These are phyloP conservation scores for Kurtzmaniella fragi DNA, from an alignment of 805 yeast genomes.

Conservation along the genomic window DNA sequence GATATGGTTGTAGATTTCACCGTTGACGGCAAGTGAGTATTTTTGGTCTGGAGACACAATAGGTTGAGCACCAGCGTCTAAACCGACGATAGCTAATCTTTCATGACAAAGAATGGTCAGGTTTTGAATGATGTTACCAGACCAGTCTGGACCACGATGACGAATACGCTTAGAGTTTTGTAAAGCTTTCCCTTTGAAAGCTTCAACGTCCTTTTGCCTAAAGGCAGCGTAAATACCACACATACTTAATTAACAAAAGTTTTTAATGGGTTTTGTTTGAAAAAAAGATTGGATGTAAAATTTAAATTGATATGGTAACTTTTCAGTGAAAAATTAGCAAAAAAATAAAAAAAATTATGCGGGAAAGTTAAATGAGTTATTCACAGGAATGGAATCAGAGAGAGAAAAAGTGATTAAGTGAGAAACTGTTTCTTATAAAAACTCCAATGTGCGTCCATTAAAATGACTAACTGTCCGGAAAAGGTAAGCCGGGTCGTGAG, in stretches of 20 bases:
- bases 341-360: too few species aligned
- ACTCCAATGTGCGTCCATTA: too few species aligned
- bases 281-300: too few species aligned
- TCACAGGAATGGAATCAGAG: too few species aligned
- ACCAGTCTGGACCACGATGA: conserved; percentile 99
- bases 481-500: too few species aligned
- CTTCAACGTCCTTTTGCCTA: conserved; percentile 72
- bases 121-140: conserved; percentile 80
- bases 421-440: too few species aligned
- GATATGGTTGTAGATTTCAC: conserved; percentile 97
- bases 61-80: conserved; percentile 98
- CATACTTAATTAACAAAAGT: conserved; percentile 40
- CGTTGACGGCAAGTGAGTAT: conserved; percentile 82
- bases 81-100: conserved; percentile 95
- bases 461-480: too few species aligned
- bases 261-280: too few species aligned
- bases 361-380: too few species aligned
- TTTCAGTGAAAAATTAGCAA: too few species aligned
- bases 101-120: conserved; percentile 86
- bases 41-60: conserved; percentile 75
- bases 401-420: too few species aligned
- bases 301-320: too few species aligned
- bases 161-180: conserved; percentile 89
- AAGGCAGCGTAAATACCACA: conserved; percentile 98
- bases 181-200: conserved; percentile 82